These are phyloP conservation scores for Nakazawaea molendinolei DNA, from an alignment of 805 yeast genomes.

Conservation along the genomic window DNA sequence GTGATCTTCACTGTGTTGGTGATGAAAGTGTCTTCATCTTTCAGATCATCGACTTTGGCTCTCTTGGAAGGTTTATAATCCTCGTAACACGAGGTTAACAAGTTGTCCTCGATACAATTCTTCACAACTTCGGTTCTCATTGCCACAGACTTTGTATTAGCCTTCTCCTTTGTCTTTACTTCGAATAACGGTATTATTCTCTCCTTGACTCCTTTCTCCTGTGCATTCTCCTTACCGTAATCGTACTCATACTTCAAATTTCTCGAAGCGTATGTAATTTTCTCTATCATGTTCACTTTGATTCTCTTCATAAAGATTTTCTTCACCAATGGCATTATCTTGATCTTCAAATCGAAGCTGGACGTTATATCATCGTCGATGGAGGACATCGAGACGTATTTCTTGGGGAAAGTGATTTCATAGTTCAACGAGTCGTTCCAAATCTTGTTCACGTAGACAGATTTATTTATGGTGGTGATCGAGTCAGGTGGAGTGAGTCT, in stretches of 20 bases:
- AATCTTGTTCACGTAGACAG: constrained; percentile 66
- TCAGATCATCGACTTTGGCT: neutral
- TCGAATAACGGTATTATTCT: constrained; percentile 55
- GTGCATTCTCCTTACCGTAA: constrained; percentile 28
- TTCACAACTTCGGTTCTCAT: constrained; percentile 56
- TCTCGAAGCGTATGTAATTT: constrained; percentile 55
- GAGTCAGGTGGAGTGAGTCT: constrained; percentile 25
- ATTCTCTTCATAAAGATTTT: constrained; percentile 56
- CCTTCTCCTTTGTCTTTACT: constrained; percentile 47
- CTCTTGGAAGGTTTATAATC: constrained; percentile 14
- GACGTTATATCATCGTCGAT: constrained; percentile 19
- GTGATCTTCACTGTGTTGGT: constrained; percentile 31
- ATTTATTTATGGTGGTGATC: constrained; percentile 39
- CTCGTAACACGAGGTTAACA: constrained; percentile 50
- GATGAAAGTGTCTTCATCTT: constrained; percentile 21
- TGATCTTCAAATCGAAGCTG: constrained; percentile 49
- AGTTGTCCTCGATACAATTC: constrained; percentile 51
- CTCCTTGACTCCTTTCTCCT: constrained; percentile 35
- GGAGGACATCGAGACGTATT: constrained; percentile 58
- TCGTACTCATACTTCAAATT: constrained; percentile 48
- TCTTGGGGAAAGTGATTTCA: constrained; percentile 64
- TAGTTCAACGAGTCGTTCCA: constrained; percentile 72
- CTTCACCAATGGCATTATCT: constrained; percentile 60
- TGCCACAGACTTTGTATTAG: constrained; percentile 27
- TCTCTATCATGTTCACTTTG: constrained; percentile 59